Conservation (phyloP, 352 stramenopile species). For the Saprolegnia parasitica region DNA sequence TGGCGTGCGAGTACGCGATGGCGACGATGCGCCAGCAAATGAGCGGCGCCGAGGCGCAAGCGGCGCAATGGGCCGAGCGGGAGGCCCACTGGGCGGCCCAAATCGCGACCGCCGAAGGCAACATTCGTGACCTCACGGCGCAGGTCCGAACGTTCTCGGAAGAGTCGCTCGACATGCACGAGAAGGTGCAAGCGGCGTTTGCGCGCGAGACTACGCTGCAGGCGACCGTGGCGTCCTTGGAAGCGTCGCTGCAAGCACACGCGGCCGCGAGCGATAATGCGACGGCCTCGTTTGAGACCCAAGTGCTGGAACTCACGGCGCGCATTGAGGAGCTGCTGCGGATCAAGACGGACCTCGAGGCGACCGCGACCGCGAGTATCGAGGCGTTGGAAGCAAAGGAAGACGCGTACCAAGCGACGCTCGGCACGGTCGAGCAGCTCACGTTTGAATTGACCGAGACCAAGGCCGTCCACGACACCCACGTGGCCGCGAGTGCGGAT, state of each 20-base stretch:
- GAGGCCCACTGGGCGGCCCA: background rate
- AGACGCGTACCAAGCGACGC: background rate
- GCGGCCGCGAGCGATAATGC: background rate
- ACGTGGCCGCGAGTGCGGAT: constrained; percentile 67
- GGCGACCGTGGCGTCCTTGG: background rate
- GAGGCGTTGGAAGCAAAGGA: constrained; percentile 4
- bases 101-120: background rate
- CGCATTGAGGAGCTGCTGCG: background rate
- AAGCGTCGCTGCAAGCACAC: background rate
- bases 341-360: background rate
- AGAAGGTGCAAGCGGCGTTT: background rate
- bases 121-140: background rate
- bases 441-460: background rate
- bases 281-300: background rate
- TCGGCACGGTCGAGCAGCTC: background rate
- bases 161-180: background rate
- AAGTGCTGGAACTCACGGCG: background rate
- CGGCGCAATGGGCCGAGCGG: background rate
- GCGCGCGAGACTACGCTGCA: background rate
- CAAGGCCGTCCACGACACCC: background rate
- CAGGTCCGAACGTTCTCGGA: background rate
- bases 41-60: background rate
- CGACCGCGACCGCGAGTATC: background rate
- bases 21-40: background rate
- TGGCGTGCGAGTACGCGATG: background rate